Evolutionary conservation across 305 asterid species (phyloP).

Genomic region (Striga hermonthica): DNA sequence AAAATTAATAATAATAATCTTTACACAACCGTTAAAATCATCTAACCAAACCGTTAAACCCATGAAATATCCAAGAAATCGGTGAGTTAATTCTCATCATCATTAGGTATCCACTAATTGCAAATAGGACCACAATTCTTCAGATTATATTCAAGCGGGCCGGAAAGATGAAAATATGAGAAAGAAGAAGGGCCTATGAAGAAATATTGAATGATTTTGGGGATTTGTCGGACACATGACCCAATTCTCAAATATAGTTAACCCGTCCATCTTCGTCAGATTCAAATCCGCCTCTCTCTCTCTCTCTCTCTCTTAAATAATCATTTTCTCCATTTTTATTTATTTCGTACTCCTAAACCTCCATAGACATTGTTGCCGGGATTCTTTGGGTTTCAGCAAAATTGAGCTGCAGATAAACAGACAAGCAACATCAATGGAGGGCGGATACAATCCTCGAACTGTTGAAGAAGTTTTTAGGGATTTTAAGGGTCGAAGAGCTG

Average conservation of each 20-base stretch:
- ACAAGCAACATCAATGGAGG: conserved; percentile 39
- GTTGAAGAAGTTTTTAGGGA: conserved; percentile 72
- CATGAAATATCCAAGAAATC: too few relatives aligned
- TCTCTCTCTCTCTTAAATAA: not conserved
- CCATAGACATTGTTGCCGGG: conserved; percentile 14
- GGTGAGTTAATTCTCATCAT: too few relatives aligned
- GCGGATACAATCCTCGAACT: conserved; percentile 49
- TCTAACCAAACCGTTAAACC: too few relatives aligned
- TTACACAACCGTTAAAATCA: too few relatives aligned
- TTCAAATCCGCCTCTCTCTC: conserved; percentile 45
- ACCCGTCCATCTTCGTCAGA: conserved; percentile 33
- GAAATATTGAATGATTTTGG: not conserved
- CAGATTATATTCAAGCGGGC: too few relatives aligned
- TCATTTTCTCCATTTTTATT: not conserved
- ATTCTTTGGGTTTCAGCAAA: not conserved
- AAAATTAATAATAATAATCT: too few relatives aligned
- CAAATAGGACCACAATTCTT: too few relatives aligned
- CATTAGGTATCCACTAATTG: too few relatives aligned
- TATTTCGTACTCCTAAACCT: conserved; percentile 30
- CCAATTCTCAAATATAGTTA: conserved; percentile 46
- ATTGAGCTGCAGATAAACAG: conserved; percentile 22
- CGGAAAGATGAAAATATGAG: too few relatives aligned
- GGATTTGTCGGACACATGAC: conserved; percentile 44
- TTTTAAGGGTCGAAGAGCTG: conserved; percentile 70
- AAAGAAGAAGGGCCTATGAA: too few relatives aligned